phyloP scores from a whole-genome alignment of 331 rosid species.

The Arachis monticola region DNA sequence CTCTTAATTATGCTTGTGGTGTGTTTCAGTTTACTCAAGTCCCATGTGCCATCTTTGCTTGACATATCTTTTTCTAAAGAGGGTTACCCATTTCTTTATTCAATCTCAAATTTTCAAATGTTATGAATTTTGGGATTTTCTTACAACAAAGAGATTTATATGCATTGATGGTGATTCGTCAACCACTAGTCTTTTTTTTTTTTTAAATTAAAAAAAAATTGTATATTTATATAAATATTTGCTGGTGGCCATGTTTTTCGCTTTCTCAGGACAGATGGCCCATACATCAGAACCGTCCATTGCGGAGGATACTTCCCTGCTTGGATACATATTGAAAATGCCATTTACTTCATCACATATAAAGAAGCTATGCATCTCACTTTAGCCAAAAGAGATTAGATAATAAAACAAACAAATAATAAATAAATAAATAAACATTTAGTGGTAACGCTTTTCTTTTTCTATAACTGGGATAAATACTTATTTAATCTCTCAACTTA shows the following conservation, averaged over 20 bases:
- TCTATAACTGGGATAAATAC: no score
- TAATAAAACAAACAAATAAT: not conserved
- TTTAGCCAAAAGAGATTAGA: not conserved
- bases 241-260: slow-evolving; percentile 37
- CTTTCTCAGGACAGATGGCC: slow-evolving; percentile 43
- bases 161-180: slow-evolving; percentile 76
- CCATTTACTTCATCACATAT: not conserved
- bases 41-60: slow-evolving; percentile 75
- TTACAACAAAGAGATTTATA: slow-evolving; percentile 43
- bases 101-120: slow-evolving; percentile 33
- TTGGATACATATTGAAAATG: slow-evolving; percentile 9
- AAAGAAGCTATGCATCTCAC: not conserved
- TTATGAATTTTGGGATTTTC: slow-evolving; percentile 47
- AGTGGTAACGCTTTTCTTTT: no score
- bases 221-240: slow-evolving; percentile 12
- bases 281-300: slow-evolving; percentile 58
- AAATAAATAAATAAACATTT: no score
- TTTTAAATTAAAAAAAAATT: no score
- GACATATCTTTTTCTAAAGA: slow-evolving; percentile 42
- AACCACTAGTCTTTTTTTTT: slow-evolving; percentile 58
- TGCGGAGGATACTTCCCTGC: slow-evolving; percentile 46
- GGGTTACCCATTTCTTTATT: slow-evolving; percentile 21
- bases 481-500: no score
- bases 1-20: slow-evolving; percentile 58
- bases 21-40: slow-evolving; percentile 57